A percentile compares a stretch with the other conserved stretches of the same genome.
These are phyloP conservation scores for Wickerhamiella azymoides DNA, from an alignment of 805 yeast genomes.

Conservation along the genomic window DNA sequence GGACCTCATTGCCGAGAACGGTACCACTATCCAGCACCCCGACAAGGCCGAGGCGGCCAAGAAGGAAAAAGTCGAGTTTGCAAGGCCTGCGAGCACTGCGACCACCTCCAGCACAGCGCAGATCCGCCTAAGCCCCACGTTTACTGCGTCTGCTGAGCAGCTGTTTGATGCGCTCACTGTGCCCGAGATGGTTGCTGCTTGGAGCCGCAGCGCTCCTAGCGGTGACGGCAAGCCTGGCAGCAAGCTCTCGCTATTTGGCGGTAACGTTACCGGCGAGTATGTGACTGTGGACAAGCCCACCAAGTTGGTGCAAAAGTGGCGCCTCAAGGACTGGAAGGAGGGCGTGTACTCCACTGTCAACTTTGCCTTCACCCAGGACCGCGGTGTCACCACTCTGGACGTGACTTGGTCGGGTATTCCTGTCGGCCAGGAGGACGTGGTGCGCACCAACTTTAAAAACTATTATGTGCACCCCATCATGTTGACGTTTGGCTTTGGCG, in stretches of 20 bases:
- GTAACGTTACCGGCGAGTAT: slow-evolving; percentile 66
- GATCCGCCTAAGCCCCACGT: slow-evolving; percentile 59
- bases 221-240: slow-evolving; percentile 47
- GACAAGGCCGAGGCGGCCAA: slow-evolving; percentile 20
- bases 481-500: slow-evolving; percentile 87
- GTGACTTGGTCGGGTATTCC: slow-evolving; percentile 83
- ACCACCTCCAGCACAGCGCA: slow-evolving; percentile 69
- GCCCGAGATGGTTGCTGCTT: slow-evolving; percentile 68
- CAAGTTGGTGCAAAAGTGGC: slow-evolving; percentile 65
- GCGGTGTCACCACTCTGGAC: slow-evolving; percentile 69
- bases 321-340: slow-evolving; percentile 76
- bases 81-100: slow-evolving; percentile 8
- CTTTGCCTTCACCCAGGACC: slow-evolving; percentile 58
- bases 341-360: slow-evolving; percentile 63
- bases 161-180: slow-evolving; percentile 64
- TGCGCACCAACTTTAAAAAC: slow-evolving; percentile 70
- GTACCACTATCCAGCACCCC: slow-evolving; percentile 77
- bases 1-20: slow-evolving; percentile 61
- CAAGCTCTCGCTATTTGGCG: slow-evolving; percentile 65
- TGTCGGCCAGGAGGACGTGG: slow-evolving; percentile 85
- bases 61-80: slow-evolving; percentile 8
- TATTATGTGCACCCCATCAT: slow-evolving; percentile 83
- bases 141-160: slow-evolving; percentile 81
- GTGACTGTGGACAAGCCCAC: slow-evolving; percentile 43
- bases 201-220: slow-evolving; percentile 67